Percentiles rank a stretch among this genome's conserved stretches.
Conservation (phyloP, 345 rosid genomes). For the Gossypium thurberi region DNA sequence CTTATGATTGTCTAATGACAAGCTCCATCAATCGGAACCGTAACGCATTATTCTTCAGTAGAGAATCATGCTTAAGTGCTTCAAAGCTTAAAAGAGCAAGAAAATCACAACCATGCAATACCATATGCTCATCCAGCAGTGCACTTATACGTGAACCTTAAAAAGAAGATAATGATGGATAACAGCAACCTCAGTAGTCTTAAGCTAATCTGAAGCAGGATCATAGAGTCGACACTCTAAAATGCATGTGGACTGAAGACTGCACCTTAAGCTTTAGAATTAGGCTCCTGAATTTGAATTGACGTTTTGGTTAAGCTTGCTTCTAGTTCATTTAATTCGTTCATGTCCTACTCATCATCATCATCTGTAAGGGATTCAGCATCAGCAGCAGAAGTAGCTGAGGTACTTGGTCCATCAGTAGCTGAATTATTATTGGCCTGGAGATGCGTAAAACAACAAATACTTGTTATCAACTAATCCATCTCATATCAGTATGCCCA, state of each 20-base stretch:
- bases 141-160: not conserved
- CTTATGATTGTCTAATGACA: too few relatives aligned
- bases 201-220: constrained; percentile 4
- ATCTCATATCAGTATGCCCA: not conserved
- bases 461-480: not conserved
- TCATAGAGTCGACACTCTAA: not conserved
- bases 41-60: not conserved
- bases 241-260: constrained; percentile 3
- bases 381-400: constrained; percentile 9
- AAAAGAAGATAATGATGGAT: not conserved
- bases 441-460: not conserved
- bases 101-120: not conserved
- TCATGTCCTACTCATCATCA: constrained; percentile 20
- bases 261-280: not conserved
- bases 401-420: constrained; percentile 10
- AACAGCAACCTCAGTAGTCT: not conserved
- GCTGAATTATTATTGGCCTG: constrained; percentile 7
- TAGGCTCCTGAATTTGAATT: constrained; percentile 19
- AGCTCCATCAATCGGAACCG: too few relatives aligned
- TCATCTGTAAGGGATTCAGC: not conserved
- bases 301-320: constrained; percentile 27
- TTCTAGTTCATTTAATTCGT: constrained; percentile 28
- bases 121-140: not conserved
- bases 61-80: not conserved
- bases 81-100: not conserved